Evolutionary conservation across 2,329 filamentous ascomycete species (phyloP).

Genomic region (Samsoniella hepiali): DNA sequence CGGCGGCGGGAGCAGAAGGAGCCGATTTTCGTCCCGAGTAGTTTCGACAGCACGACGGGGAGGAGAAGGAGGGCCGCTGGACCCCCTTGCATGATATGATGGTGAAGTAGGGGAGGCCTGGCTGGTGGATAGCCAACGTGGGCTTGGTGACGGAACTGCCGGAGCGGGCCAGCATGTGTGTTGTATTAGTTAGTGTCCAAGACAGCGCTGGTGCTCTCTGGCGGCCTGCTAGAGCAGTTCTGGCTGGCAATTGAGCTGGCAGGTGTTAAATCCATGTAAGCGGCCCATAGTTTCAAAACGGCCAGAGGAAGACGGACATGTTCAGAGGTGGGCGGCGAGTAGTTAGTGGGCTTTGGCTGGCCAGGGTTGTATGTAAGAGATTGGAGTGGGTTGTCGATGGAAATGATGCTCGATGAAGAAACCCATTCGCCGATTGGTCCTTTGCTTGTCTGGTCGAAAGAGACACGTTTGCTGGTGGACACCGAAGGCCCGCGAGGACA

Average conservation of each 20-base stretch:
- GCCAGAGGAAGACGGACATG: neutral
- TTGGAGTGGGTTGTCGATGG: neutral
- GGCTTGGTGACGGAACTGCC: constrained; percentile 10
- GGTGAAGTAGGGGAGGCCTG: neutral
- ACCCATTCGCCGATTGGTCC: neutral
- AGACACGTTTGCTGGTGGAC: neutral
- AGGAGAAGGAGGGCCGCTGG: neutral
- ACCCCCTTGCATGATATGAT: neutral
- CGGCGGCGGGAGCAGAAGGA: neutral
- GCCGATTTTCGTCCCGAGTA: neutral
- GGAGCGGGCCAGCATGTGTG: neutral
- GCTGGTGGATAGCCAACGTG: neutral
- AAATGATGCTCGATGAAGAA: neutral
- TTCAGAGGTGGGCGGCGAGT: neutral
- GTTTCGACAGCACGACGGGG: neutral
- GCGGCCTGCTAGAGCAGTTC: neutral
- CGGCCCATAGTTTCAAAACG: constrained; percentile 11
- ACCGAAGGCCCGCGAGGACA: neutral
- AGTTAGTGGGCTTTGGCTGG: neutral
- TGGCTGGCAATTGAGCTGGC: neutral
- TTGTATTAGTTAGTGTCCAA: neutral
- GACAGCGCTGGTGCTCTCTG: neutral
- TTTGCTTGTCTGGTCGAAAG: neutral
- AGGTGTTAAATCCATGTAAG: neutral
- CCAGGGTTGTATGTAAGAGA: neutral